Percentiles rank a stretch among this genome's conserved stretches.
Conservation (phyloP, 805 yeast species). For the Schwanniomyces vanrijiae region DNA sequence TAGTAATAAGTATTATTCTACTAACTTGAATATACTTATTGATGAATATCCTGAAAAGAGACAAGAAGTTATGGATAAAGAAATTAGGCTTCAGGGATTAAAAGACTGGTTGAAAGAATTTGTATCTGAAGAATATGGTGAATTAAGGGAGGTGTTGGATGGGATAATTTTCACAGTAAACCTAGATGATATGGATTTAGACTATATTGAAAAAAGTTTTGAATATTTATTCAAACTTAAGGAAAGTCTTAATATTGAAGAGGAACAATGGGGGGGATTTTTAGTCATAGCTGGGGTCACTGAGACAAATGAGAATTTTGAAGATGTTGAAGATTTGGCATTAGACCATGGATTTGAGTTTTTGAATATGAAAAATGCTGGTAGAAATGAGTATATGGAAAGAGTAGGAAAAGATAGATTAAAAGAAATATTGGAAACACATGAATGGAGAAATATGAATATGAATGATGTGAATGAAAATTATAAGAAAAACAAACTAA, state of each 20-base stretch:
- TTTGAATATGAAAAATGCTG: constrained; percentile 29
- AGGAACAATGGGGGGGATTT: constrained; percentile 24
- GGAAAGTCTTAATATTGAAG: constrained; percentile 12
- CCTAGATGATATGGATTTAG: constrained; percentile 17
- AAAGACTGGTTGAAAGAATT: constrained; percentile 43
- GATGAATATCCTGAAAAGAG: constrained; percentile 36
- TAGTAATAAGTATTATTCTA: constrained; percentile 31
- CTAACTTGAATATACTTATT: constrained; percentile 28
- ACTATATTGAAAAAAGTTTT: constrained; percentile 19
- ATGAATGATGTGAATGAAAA: constrained; percentile 4
- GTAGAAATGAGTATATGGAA: constrained; percentile 44
- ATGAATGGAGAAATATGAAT: constrained; percentile 41
- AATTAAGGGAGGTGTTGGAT: constrained; percentile 45
- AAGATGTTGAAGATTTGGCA: constrained; percentile 39
- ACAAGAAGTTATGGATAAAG: constrained; percentile 7
- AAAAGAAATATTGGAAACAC: constrained; percentile 46
- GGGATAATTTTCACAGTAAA: constrained; percentile 47
- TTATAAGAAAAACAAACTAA: constrained; percentile 20
- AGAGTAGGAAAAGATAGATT: constrained; percentile 43
- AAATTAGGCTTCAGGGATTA: constrained; percentile 16
- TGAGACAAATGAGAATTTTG: constrained; percentile 4
- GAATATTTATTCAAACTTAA: constrained; percentile 11
- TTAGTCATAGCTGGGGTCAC: constrained; percentile 34
- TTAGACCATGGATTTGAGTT: constrained; percentile 44
- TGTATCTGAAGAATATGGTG: constrained; percentile 32